phyloP scores from a whole-genome alignment of 2,329 filamentous ascomycete genomes.

The Penicillium sp. region DNA sequence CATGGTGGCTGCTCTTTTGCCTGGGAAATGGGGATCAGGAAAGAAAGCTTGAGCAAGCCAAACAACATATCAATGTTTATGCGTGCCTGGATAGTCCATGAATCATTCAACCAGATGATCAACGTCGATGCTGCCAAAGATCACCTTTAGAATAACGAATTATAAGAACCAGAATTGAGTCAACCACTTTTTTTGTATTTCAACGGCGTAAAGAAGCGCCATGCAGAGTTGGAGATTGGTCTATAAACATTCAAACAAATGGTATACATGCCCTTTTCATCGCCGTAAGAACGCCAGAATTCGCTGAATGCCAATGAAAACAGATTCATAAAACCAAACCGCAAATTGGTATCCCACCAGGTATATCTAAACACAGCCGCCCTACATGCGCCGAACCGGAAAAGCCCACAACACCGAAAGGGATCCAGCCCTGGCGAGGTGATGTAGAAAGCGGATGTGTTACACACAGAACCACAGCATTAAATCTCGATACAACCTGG shows the following conservation, averaged over 20 bases:
- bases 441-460: conserved; percentile 18
- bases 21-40: too few species aligned
- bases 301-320: conserved; percentile 21
- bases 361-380: conserved; percentile 22
- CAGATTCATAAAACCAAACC: background rate
- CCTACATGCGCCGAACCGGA: conserved; percentile 26
- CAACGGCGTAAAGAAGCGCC: conserved; percentile 16
- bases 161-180: conserved; percentile 7
- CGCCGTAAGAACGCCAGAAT: conserved; percentile 17
- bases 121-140: too few species aligned
- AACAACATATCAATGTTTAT: too few species aligned
- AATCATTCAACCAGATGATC: too few species aligned
- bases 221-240: conserved; percentile 25
- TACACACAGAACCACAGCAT: conserved; percentile 12
- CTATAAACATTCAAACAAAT: conserved; percentile 21
- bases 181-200: conserved; percentile 23
- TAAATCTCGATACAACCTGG: conserved; percentile 16
- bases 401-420: conserved; percentile 25
- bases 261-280: conserved; percentile 23
- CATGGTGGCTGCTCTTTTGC: too few species aligned
- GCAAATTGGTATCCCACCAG: conserved; percentile 6
- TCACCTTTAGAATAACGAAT: background rate
- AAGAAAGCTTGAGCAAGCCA: too few species aligned
- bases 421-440: conserved; percentile 33
- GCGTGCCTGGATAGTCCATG: too few species aligned